Conservation (phyloP, 176 grass and related monocot species). For the Puccinellia tenuiflora region DNA sequence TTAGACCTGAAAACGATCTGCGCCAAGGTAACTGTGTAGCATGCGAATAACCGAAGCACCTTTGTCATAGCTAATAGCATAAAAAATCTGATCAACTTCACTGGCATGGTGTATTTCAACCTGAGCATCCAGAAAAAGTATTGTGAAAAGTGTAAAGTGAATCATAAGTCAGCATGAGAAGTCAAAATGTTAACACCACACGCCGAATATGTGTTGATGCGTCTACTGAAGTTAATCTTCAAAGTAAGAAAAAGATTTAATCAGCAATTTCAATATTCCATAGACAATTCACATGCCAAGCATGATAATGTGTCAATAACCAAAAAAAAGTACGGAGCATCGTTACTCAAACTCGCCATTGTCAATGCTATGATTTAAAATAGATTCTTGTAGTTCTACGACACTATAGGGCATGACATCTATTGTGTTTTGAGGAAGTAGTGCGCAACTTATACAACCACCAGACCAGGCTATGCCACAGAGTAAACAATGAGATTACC, state of each 20-base stretch:
- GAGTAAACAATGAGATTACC: slow-evolving; percentile 28
- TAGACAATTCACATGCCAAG: neutral
- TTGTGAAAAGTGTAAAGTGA: slow-evolving; percentile 2
- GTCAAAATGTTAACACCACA: neutral
- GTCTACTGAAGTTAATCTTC: neutral
- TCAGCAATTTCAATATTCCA: slow-evolving; percentile 1
- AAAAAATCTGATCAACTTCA: slow-evolving; percentile 84
- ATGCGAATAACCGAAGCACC: slow-evolving; percentile 78
- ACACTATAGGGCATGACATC: neutral
- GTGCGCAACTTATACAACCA: neutral
- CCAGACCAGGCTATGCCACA: neutral
- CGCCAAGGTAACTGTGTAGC: slow-evolving; percentile 89
- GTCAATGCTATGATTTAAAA: neutral
- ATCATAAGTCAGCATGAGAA: slow-evolving; percentile 3
- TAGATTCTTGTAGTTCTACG: neutral
- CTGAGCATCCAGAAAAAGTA: slow-evolving; percentile 27
- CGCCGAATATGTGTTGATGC: neutral
- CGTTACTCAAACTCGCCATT: neutral
- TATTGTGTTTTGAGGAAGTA: neutral
- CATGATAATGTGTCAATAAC: neutral
- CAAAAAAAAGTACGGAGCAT: neutral
- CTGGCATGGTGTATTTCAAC: slow-evolving; percentile 80
- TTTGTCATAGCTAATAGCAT: slow-evolving; percentile 87
- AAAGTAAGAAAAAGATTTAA: slow-evolving; percentile 10
- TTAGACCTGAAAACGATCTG: slow-evolving; percentile 74